These are phyloP conservation scores for Geranium brycei DNA, from an alignment of 345 rosid species.

Conservation along the genomic window DNA sequence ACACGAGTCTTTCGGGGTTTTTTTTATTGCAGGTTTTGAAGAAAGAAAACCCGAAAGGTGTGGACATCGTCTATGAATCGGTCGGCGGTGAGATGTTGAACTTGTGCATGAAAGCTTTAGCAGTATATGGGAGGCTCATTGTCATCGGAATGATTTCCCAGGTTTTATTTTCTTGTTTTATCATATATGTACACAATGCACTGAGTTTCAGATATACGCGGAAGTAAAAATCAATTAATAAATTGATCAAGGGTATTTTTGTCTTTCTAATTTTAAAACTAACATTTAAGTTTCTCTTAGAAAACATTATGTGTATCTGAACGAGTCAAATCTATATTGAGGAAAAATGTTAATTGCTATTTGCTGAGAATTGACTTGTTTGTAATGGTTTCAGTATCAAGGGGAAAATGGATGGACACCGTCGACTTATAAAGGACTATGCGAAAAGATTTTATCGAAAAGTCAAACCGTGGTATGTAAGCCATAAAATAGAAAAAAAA, in stretches of 20 bases:
- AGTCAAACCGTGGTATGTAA: slow-evolving; percentile 87
- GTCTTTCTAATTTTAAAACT: no score
- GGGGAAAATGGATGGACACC: slow-evolving; percentile 86
- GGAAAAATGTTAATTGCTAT: neutral
- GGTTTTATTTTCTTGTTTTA: slow-evolving; percentile 29
- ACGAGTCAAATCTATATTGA: no score
- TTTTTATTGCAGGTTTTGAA: slow-evolving; percentile 46
- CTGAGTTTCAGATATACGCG: no score
- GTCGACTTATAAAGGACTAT: slow-evolving; percentile 67
- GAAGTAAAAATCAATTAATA: no score
- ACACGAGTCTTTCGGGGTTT: neutral
- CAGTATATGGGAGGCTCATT: slow-evolving; percentile 64
- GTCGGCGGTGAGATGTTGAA: slow-evolving; percentile 92
- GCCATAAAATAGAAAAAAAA: neutral
- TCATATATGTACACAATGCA: no score
- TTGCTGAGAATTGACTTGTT: slow-evolving; percentile 1
- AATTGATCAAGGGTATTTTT: no score
- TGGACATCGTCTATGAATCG: slow-evolving; percentile 79
- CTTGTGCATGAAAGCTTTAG: slow-evolving; percentile 73
- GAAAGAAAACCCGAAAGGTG: slow-evolving; percentile 73
- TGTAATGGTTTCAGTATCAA: slow-evolving; percentile 54
- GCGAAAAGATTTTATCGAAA: slow-evolving; percentile 81
- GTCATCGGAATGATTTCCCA: slow-evolving; percentile 98
- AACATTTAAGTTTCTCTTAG: no score
- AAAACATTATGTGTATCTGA: no score